Base-by-base conservation (phyloP, 1,284 basidiomycete species). In the Cerrena zonata region DNA sequence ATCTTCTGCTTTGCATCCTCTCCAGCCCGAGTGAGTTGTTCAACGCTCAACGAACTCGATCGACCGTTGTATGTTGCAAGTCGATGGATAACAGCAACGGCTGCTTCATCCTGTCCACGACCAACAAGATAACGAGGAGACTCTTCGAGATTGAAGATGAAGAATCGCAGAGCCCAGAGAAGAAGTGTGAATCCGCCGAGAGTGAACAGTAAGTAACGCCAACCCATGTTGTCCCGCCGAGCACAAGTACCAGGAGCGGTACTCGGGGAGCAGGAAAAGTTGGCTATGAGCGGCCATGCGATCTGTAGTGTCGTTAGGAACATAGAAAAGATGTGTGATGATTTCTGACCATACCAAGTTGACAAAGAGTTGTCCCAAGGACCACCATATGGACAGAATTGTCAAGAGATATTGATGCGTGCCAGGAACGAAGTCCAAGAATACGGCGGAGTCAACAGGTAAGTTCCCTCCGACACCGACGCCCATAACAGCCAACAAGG, bases 321-420 rank as follows among this genome's bases (percentile, higher is more conserved):
- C 59, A 65, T 3, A 54, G 30, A 25, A 30, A 45, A 61, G 64
- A 27, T 4, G 30, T 21, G 23, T 10, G 19, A 13, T 27, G n/a
- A 18, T 4, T 38, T 40, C n/a, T 58, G 48, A 13, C 68, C 78
- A 55, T 62, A 88, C 75, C 59, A 88, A 63, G 68, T 80, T 78
- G 39, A 76, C 75, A 46, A 88, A 55, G 37, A 89, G 70, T 65
- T 83, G 76, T 51, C 86, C 79, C 57, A 86, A 73, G 3, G 77
- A 76, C 84, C 84, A 88, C 81, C 80, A 88, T 21, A 86, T 78
- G 0, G 82, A 82, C 4, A 88, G 70, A 19, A 86, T 67, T 0
- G 85, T 86, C 18, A 87, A 66, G 7, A 86, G 73, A 56, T 83
- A 86, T 53, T 86, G 85, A 56, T 85, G 82, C 15, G 77, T 76